Evolutionary conservation across 108 stramenopile species (phyloP).

Genomic region (Nitzschia inconspicua): DNA sequence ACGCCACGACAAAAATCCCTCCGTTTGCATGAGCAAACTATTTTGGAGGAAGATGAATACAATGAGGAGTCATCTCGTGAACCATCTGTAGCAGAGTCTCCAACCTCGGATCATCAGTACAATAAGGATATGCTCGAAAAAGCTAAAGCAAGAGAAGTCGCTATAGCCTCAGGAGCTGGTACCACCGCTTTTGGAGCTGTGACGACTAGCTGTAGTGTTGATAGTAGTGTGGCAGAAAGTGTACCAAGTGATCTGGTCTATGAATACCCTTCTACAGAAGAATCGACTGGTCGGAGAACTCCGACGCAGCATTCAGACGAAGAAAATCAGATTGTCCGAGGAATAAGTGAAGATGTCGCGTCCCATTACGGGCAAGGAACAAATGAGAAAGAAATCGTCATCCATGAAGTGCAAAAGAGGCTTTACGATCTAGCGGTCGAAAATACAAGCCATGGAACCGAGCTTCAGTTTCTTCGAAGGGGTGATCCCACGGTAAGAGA

Average conservation of each 20-base stretch:
- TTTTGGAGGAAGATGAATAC: conserved; percentile 8
- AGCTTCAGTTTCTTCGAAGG: no score
- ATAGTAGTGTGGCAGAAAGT: background rate
- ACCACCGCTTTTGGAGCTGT: background rate
- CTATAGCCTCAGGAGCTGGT: background rate
- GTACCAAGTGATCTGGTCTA: conserved; percentile 1
- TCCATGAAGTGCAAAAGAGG: no score
- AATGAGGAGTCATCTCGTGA: background rate
- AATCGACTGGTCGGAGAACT: conserved; percentile 1
- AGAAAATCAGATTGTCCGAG: no score
- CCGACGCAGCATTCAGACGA: no score
- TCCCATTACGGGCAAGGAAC: no score
- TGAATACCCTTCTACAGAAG: conserved; percentile 9
- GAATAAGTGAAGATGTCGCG: no score
- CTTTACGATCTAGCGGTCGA: no score
- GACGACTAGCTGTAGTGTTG: background rate
- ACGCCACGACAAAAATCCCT: background rate
- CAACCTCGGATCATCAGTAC: no score
- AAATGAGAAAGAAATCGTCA: no score
- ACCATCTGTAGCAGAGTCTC: no score
- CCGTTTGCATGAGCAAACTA: background rate
- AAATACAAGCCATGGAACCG: no score
- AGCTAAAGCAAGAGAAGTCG: background rate
- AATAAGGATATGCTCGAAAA: background rate
- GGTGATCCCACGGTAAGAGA: no score